A percentile compares a stretch with the other conserved stretches of the same genome.
phyloP scores from a whole-genome alignment of 768 basidiomycete species.

The Mycena albidolilacea region DNA sequence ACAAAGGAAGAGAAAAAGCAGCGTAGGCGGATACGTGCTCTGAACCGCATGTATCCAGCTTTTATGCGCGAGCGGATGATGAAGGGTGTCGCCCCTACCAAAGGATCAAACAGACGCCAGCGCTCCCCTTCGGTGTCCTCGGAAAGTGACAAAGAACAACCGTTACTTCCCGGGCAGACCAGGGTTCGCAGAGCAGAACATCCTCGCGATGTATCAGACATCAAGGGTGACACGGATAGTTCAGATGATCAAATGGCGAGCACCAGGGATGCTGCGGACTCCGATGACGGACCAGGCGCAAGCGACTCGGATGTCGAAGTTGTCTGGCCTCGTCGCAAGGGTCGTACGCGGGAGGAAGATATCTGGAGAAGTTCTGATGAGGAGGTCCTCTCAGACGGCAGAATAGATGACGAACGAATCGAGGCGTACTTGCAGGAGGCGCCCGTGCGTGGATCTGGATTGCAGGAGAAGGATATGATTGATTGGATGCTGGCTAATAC shows the following conservation, averaged over 20 bases:
- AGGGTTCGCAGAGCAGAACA: conserved; percentile 54
- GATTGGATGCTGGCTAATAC: conserved; percentile 78
- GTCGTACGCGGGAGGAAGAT: conserved; percentile 29
- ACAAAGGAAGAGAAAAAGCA: conserved; percentile 40
- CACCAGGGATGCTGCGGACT: conserved; percentile 27
- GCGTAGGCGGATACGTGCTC: conserved; percentile 53
- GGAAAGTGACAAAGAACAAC: conserved; percentile 54
- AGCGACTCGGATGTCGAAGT: conserved; percentile 40
- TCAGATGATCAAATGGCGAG: conserved; percentile 53
- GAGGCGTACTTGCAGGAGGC: conserved; percentile 50
- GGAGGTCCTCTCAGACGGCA: conserved; percentile 28
- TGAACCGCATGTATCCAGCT: conserved; percentile 68
- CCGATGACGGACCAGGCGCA: conserved; percentile 20
- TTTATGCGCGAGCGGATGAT: conserved; percentile 62
- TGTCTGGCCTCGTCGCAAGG: conserved; percentile 43
- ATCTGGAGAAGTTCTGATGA: conserved; percentile 45
- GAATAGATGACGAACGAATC: conserved; percentile 49
- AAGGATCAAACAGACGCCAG: conserved; percentile 34
- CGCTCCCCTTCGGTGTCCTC: conserved; percentile 41
- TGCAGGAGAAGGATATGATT: conserved; percentile 67
- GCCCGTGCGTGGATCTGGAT: conserved; percentile 41
- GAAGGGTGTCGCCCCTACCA: conserved; percentile 36
- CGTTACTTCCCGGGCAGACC: conserved; percentile 68
- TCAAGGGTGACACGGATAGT: conserved; percentile 78
- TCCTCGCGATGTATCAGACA: conserved; percentile 52